Evolutionary conservation across 1,284 basidiomycete species (phyloP).

Genomic region (Papiliotrema fonsecae): DNA sequence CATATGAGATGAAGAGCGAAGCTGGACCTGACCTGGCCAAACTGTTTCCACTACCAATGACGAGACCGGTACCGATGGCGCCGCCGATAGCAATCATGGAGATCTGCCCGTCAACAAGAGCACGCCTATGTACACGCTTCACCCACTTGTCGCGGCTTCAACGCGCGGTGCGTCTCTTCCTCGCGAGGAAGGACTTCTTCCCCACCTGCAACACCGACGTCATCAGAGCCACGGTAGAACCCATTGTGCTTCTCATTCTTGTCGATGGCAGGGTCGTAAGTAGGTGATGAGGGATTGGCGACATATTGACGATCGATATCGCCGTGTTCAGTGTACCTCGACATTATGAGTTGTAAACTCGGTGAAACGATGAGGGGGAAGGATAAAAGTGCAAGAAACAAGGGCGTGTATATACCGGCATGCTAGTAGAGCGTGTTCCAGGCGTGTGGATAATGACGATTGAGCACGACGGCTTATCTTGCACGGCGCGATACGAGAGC

Average conservation of each 20-base stretch:
- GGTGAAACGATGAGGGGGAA: no score
- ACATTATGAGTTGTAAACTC: no score
- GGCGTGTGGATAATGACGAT: no score
- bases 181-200: slow-evolving; percentile 12
- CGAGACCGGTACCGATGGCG: slow-evolving; percentile 60
- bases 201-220: neutral
- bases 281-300: neutral
- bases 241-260: neutral
- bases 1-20: slow-evolving; percentile 50
- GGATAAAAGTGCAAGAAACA: no score
- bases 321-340: neutral
- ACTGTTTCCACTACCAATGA: slow-evolving; percentile 59
- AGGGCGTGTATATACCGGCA: no score
- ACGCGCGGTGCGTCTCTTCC: slow-evolving; percentile 30
- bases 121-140: neutral
- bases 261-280: neutral
- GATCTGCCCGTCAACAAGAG: slow-evolving; percentile 27
- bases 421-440: no score
- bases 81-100: slow-evolving; percentile 52
- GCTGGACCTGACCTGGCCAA: slow-evolving; percentile 49
- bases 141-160: slow-evolving; percentile 38
- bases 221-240: neutral
- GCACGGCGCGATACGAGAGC: no score
- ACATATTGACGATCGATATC: neutral
- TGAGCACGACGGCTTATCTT: no score